Evolutionary conservation across 768 basidiomycete genomes (phyloP).

Genomic region (Phaeotremella skinneri): DNA sequence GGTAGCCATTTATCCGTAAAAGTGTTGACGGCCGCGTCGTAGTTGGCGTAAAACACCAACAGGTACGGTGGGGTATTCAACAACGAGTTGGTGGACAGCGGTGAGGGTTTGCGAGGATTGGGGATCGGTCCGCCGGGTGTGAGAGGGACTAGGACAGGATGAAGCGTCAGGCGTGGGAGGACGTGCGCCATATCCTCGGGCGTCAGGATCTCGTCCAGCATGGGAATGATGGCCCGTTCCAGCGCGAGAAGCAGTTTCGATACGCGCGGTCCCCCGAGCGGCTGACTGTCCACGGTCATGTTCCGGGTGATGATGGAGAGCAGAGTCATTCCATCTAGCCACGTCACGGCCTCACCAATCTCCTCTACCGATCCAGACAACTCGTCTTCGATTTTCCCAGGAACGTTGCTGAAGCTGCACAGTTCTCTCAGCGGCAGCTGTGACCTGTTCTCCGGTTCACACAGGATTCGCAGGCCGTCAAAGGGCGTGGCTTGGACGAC

Average conservation of each 20-base stretch:
- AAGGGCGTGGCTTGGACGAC: conserved; percentile 52
- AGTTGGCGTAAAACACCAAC: conserved; percentile 50
- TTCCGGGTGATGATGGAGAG: conserved; percentile 41
- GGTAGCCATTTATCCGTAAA: conserved; percentile 50
- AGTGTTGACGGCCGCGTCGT: conserved; percentile 49
- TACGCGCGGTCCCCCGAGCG: conserved; percentile 20
- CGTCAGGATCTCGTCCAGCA: conserved; percentile 47
- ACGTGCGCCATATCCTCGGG: conserved; percentile 46
- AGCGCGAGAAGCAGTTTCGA: conserved; percentile 31
- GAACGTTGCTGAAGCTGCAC: conserved; percentile 24
- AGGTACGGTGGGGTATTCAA: conserved; percentile 42
- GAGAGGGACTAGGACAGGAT: conserved; percentile 48
- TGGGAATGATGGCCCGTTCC: conserved; percentile 47
- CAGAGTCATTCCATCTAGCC: conserved; percentile 47
- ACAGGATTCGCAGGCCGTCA: conserved; percentile 49
- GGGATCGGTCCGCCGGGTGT: conserved; percentile 19
- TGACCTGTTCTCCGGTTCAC: conserved; percentile 43
- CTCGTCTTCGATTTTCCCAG: conserved; percentile 16
- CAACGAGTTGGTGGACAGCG: not conserved
- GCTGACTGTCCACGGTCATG: conserved; percentile 17
- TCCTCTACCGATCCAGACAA: conserved; percentile 47
- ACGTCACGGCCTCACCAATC: conserved; percentile 48
- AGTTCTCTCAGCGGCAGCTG: conserved; percentile 50
- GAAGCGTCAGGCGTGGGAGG: conserved; percentile 43
- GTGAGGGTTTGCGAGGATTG: conserved; percentile 2